Evolutionary conservation across 768 basidiomycete genomes (phyloP).

Genomic region (Collybiopsis confluens): DNA sequence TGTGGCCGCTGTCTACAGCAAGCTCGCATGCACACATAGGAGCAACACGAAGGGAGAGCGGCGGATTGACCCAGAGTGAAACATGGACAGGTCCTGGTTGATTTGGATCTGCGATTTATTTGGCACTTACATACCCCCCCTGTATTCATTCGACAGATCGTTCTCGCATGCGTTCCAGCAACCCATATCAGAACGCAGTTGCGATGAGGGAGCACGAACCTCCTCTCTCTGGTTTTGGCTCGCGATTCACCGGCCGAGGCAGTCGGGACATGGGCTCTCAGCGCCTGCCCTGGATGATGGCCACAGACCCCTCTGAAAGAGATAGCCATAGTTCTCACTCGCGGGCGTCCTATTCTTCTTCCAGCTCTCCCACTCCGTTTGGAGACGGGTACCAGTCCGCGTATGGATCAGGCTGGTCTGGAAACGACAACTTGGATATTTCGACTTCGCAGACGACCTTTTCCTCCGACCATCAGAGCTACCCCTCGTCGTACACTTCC

Average conservation of each 20-base stretch:
- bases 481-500: constrained; percentile 1
- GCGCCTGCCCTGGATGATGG: constrained; percentile 27
- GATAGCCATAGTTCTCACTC: constrained; percentile 28
- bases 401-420: constrained; percentile 37
- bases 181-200: constrained; percentile 24
- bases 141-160: constrained; percentile 23
- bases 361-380: neutral
- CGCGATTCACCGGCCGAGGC: constrained; percentile 9
- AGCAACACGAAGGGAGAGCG: constrained; percentile 1
- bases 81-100: neutral
- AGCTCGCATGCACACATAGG: constrained; percentile 3
- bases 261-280: constrained; percentile 25
- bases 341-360: constrained; percentile 27
- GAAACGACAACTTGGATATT: neutral
- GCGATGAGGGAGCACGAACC: constrained; percentile 13
- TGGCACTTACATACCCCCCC: neutral
- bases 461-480: constrained; percentile 1
- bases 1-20: constrained; percentile 1
- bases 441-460: neutral
- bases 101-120: neutral
- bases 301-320: constrained; percentile 15
- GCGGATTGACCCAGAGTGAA: constrained; percentile 1
- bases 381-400: constrained; percentile 33
- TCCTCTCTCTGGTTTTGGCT: constrained; percentile 1
- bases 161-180: constrained; percentile 30